Evolutionary conservation across 768 basidiomycete species (phyloP).

Genomic region (Suillus placidus): DNA sequence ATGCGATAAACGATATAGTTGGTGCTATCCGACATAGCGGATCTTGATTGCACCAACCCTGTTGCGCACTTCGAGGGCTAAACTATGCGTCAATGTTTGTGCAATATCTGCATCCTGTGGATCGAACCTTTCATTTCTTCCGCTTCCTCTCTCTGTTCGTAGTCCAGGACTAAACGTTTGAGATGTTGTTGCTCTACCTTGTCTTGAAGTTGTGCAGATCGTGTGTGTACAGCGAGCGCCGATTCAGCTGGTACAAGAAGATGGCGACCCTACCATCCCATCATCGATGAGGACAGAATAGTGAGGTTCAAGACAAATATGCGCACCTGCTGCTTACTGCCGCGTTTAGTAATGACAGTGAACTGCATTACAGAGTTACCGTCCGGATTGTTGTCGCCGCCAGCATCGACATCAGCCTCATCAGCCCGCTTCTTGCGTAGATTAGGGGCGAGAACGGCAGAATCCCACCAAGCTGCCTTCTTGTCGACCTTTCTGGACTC

Average conservation of each 20-base stretch:
- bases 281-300: conserved; percentile 16
- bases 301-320: conserved; percentile 7
- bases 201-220: conserved; percentile 89
- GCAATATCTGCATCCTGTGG: background rate
- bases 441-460: conserved; percentile 71
- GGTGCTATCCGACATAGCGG: conserved; percentile 66
- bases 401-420: conserved; percentile 56
- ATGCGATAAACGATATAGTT: conserved; percentile 9
- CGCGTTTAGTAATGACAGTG: conserved; percentile 88
- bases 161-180: conserved; percentile 91
- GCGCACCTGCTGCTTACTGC: conserved; percentile 87
- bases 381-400: conserved; percentile 35
- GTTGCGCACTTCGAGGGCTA: conserved; percentile 71
- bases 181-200: conserved; percentile 96
- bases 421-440: conserved; percentile 66
- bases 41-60: conserved; percentile 74
- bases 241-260: conserved; percentile 88
- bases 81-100: background rate
- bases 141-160: conserved; percentile 86
- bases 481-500: conserved; percentile 88
- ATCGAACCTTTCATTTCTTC: conserved; percentile 74
- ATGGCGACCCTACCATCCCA: conserved; percentile 65
- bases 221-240: conserved; percentile 86
- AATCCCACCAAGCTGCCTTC: conserved; percentile 90
- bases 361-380: conserved; percentile 75